Base-by-base conservation (phyloP, 768 basidiomycete species). In the Mycena latifolia region DNA sequence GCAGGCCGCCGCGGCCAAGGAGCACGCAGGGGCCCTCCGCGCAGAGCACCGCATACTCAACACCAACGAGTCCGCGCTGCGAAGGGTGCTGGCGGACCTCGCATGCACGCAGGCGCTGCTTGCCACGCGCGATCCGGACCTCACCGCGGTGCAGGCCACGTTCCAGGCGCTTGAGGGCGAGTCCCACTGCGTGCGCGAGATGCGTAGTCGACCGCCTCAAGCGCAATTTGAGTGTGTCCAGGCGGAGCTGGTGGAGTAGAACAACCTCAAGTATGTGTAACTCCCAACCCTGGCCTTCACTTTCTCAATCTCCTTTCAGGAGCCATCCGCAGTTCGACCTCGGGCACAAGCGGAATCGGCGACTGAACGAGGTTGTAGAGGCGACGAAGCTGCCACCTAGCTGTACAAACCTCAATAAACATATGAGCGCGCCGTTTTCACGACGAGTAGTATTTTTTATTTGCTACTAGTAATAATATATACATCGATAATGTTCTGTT, bases 101-200 rank as follows among this genome's bases (percentile, higher is more conserved):
- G 81, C 89, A 5, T 85, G 90, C 33, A 81, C 82, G 10, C 88
- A 92, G 69, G 94, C 37, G n/a, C n/a, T n/a, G n/a, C n/a, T n/a
- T n/a, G n/a, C n/a, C n/a, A n/a, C n/a, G n/a, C n/a, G n/a, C n/a
- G 94, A 96, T 63, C 73, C 82, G 0, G 96, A 99, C 72, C 79
- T 98, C 17, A 80, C 81, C 1, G 85, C 88, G 0, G 86, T 98
- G 3, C 93, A 98, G 72, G 77, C 77, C 9, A 90, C 90, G 0
- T 80, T 98, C n/a, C 85, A 88, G 67, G 95, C 82, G 1, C 77
- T 93, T 50, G 95, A 98, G 73, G 81, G 84, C 28, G 93, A 96
- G 76, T 88, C 89, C 24, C 90, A 90, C 78, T 85, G 92, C 3
- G 82, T 28, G 97, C n/a, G n/a, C n/a, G n/a, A n/a, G n/a, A n/a